phyloP scores from a whole-genome alignment of 148 eudicot species.

The Arbutus unedo region DNA sequence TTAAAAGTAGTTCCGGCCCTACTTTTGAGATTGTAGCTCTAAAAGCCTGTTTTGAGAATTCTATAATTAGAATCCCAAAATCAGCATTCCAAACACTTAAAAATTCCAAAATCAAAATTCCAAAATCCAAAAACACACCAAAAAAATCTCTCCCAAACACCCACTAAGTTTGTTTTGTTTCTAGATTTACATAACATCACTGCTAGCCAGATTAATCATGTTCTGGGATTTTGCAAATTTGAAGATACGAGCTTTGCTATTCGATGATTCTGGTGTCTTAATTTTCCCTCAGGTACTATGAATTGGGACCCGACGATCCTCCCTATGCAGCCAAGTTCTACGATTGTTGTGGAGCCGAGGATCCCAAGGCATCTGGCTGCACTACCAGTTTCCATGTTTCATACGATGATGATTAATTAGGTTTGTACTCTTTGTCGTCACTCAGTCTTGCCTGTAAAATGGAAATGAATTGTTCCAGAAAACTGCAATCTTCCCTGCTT shows the following conservation, averaged over 20 bases:
- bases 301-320: conserved; percentile 84
- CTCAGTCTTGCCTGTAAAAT: neutral
- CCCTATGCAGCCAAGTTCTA: conserved; percentile 94
- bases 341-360: conserved; percentile 95
- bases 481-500: neutral
- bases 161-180: neutral
- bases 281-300: conserved; percentile 63
- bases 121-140: too few relatives aligned
- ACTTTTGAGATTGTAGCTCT: too few relatives aligned
- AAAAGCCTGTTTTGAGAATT: too few relatives aligned
- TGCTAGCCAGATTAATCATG: neutral
- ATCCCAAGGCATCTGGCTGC: conserved; percentile 76
- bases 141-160: too few relatives aligned
- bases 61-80: too few relatives aligned
- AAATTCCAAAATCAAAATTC: too few relatives aligned
- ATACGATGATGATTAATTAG: conserved; percentile 57
- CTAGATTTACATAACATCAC: neutral
- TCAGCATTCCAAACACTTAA: too few relatives aligned
- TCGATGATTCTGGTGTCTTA: conserved; percentile 12
- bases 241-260: too few relatives aligned
- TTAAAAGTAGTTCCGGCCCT: too few relatives aligned
- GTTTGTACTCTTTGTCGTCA: neutral
- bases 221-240: neutral
- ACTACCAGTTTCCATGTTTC: conserved; percentile 57
- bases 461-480: neutral